Base-by-base conservation (phyloP, 345 rosid genomes). In the Eucalyptus cladocalyx region DNA sequence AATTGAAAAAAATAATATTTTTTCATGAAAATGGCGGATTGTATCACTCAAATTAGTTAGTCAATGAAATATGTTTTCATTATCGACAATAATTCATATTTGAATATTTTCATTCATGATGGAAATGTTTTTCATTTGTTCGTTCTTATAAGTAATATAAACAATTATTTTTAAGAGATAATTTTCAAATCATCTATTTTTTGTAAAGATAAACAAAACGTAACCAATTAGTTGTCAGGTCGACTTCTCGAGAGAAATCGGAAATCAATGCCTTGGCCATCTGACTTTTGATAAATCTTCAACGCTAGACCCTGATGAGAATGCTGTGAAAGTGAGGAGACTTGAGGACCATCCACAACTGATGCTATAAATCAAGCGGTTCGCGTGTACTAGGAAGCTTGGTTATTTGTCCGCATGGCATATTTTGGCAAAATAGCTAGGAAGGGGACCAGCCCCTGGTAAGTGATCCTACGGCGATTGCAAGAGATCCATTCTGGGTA, bases 51-150 rank as follows among this genome's bases (percentile, higher is more conserved):
- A 56, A 56, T 23, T 5, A 56, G 14, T 56, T 26, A 10, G 12
- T 56, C 3, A 2, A 56, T 56, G 30, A 56, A 24, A 56, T 56
- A 56, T 24, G 30, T 23, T 56, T 56, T 56, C 30, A 56, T 56
- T 5, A 56, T 24, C 0, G 1, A 56, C 6, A 56, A 23, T 26
- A 9, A 56, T 24, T 56, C 1, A 56, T 2, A 0, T 56, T 11
- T 24, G 12, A 24, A 56, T 10, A 56, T 56, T 56, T 24, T 24
- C 6, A 24, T 1, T 6, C 24, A 56, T 5, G 6, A 56, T 56
- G 3, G 1, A 56, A 24, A 24, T 56, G 2, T 23, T 56, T 56
- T 56, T 56, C 62, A 24, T 56, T 10, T 3, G 0, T 56, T 10
- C 2, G 1, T 24, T 56, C 30, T 56, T 56, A 56, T 56, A 4